phyloP scores from a whole-genome alignment of 495 filamentous ascomycete species.

The Penicillium angulare region DNA sequence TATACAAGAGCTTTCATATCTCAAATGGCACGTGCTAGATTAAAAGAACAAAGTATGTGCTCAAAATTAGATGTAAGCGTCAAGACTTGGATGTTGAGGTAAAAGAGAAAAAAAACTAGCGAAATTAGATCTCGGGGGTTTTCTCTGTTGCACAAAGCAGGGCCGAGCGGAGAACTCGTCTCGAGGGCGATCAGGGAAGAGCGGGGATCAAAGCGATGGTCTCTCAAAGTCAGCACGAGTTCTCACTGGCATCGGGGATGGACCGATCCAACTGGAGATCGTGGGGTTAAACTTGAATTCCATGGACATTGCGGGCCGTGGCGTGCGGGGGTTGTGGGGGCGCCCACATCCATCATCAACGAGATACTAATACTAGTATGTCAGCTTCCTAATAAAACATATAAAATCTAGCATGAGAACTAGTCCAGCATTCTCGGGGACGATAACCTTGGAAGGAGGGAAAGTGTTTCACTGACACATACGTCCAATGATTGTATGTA shows the following conservation, averaged over 20 bases:
- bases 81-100: background rate
- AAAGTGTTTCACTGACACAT: too few species aligned
- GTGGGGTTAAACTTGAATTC: background rate
- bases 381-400: too few species aligned
- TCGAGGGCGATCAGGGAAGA: background rate
- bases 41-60: too few species aligned
- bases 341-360: background rate
- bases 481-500: too few species aligned
- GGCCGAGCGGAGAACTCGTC: background rate
- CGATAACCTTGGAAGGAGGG: too few species aligned
- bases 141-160: background rate
- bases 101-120: background rate
- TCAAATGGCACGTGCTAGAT: conserved; percentile 13
- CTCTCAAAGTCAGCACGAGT: background rate
- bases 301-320: background rate
- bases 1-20: conserved; percentile 41
- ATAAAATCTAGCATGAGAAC: too few species aligned
- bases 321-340: conserved; percentile 2
- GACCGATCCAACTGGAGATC: background rate
- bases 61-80: too few species aligned
- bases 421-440: too few species aligned
- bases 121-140: background rate
- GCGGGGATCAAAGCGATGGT: conserved; percentile 3
- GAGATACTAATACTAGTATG: too few species aligned
- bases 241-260: background rate